Evolutionary conservation across 441 rosid genomes (phyloP), one percentile per base, ranked within the genome.

Genomic region (Pelargonium myrrhifolium): DNA sequence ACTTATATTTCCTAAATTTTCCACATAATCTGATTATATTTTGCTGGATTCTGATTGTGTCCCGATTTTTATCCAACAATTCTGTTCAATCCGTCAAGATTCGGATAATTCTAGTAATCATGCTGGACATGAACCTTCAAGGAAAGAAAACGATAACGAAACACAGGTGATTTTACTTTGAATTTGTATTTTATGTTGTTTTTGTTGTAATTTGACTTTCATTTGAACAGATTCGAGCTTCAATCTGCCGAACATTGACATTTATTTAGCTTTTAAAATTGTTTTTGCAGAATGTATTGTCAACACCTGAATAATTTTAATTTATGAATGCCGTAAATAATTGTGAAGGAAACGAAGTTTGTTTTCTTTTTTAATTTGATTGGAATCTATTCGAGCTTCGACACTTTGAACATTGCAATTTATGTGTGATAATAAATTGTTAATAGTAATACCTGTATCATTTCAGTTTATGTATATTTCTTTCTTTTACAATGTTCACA

Each of bases 41-140:
- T 72, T 65, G 22, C 64, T 71, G 63, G 37, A n/a, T 59, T 31
- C 64, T 22, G 40, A 24, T 59, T 51, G 11, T 59, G 6, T 69
- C 63, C 37, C 63, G 63, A 59, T 59, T 59, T 15, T 59, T 59
- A 14, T 26, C 56, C 22, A 24, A 3, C 37, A 21, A 59, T 9
- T n/a, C 71, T 55, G 17, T 67, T 58, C 63, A 65, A 75, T 80
- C 75, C 72, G 73, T 73, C 79, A 76, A 86, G 99, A 89, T 70
- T 73, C 78, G 70, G 93, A 82, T 72, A 77, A 77, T 9, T 72
- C 66, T 12, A 24, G 12, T 1, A 22, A 28, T 9, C 49, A 10
- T 18, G 26, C 61, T 26, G 73, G 60, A 12, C 69, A 68, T 45
- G 77, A 74, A 58, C 69, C 42, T 65, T 74, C 72, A 8, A 26